Conservation (phyloP, 1,284 basidiomycete species). For the Trametes pubescens region DNA sequence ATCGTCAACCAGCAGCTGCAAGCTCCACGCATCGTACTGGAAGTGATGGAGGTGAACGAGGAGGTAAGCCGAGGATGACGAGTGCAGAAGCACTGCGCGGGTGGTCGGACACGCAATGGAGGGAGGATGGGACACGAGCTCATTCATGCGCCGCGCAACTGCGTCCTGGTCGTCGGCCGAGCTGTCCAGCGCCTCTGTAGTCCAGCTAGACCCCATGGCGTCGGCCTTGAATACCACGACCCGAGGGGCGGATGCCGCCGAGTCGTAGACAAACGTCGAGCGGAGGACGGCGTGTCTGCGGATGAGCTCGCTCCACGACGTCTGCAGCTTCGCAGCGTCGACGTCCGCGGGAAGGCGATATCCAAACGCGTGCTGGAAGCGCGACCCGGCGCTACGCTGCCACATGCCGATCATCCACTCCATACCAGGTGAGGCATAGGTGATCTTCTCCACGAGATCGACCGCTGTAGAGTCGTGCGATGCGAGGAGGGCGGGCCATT, state of each 20-base stretch:
- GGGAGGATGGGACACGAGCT: conserved; percentile 47
- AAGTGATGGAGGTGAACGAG: conserved; percentile 57
- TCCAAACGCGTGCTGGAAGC: conserved; percentile 57
- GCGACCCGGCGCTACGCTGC: conserved; percentile 50
- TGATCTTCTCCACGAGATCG: conserved; percentile 30
- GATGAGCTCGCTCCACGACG: conserved; percentile 50
- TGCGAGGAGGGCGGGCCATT: conserved; percentile 26
- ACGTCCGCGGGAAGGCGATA: conserved; percentile 46
- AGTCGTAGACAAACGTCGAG: conserved; percentile 50
- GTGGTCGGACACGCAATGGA: conserved; percentile 45
- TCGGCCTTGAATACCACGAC: conserved; percentile 49
- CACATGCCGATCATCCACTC: conserved; percentile 55
- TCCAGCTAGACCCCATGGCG: conserved; percentile 29
- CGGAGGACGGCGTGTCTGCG: conserved; percentile 51
- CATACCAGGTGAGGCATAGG: conserved; percentile 46
- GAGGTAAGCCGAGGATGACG: conserved; percentile 43
- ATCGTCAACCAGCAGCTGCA: conserved; percentile 53
- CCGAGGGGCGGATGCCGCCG: conserved; percentile 40
- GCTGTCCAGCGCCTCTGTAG: conserved; percentile 36
- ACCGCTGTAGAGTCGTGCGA: conserved; percentile 29
- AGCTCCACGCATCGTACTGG: conserved; percentile 61
- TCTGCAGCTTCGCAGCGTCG: conserved; percentile 42
- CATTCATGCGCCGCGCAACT: conserved; percentile 45
- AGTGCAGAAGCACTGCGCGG: conserved; percentile 45
- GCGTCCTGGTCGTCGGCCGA: conserved; percentile 21